Conservation (phyloP, 31 red algal species). For the Porphyra umbilicalis region DNA sequence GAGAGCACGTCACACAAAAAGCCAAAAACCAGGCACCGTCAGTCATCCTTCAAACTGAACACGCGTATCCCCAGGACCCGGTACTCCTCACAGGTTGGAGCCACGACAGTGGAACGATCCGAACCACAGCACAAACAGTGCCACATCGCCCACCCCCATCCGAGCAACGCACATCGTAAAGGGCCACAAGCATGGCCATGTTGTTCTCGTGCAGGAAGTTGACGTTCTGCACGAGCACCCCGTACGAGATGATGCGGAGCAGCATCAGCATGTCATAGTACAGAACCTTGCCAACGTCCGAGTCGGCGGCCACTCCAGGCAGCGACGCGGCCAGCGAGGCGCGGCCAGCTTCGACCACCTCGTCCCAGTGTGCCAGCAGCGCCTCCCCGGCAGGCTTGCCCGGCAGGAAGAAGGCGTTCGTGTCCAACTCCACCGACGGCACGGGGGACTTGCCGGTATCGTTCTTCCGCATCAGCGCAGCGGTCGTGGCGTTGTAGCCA, state of each 20-base stretch:
- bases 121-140: background rate
- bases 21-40: background rate
- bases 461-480: constrained; percentile 61
- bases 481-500: constrained; percentile 36
- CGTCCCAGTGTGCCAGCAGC: constrained; percentile 34
- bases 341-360: constrained; percentile 8
- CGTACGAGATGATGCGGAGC: background rate
- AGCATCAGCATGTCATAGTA: background rate
- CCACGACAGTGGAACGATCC: background rate
- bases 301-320: background rate
- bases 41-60: too few relatives aligned
- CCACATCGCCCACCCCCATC: background rate
- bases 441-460: constrained; percentile 37
- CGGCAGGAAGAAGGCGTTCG: constrained; percentile 48
- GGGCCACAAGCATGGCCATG: background rate
- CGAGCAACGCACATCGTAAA: background rate
- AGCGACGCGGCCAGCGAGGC: background rate
- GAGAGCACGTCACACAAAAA: background rate
- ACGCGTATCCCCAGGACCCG: too few relatives aligned
- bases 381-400: constrained; percentile 36
- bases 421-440: constrained; percentile 50
- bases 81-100: too few relatives aligned
- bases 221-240: background rate
- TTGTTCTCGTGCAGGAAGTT: background rate
- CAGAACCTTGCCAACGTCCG: background rate